These are phyloP conservation scores for Candida sphagnicola DNA, from an alignment of 805 yeast species.

Conservation along the genomic window DNA sequence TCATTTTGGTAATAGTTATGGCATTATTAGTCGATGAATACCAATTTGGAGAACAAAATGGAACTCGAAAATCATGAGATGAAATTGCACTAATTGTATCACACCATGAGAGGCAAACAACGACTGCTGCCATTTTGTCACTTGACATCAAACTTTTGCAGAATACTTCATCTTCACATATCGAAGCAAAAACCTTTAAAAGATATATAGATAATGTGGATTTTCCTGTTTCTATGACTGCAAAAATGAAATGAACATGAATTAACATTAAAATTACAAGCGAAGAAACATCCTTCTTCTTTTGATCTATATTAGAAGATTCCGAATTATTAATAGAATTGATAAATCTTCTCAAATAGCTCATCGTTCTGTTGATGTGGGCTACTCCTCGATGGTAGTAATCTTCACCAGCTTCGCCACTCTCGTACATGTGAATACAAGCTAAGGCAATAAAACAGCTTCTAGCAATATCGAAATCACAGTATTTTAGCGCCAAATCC, in stretches of 20 bases:
- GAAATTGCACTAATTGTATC: slow-evolving; percentile 55
- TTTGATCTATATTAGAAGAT: slow-evolving; percentile 7
- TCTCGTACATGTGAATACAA: slow-evolving; percentile 55
- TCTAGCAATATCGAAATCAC: slow-evolving; percentile 55
- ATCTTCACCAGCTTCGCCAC: slow-evolving; percentile 45
- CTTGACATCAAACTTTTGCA: slow-evolving; percentile 39
- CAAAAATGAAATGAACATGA: slow-evolving; percentile 52
- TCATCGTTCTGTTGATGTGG: slow-evolving; percentile 56
- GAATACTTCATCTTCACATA: slow-evolving; percentile 41
- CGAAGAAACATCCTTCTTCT: slow-evolving; percentile 18
- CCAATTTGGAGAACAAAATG: slow-evolving; percentile 51
- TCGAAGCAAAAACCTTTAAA: slow-evolving; percentile 45
- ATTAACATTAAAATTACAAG: slow-evolving; percentile 47
- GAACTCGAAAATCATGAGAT: slow-evolving; percentile 54
- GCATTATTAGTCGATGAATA: slow-evolving; percentile 41
- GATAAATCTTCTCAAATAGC: slow-evolving; percentile 45
- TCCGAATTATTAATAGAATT: slow-evolving; percentile 4
- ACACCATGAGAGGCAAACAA: slow-evolving; percentile 56
- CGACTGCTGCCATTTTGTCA: slow-evolving; percentile 46
- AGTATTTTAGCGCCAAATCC: slow-evolving; percentile 50
- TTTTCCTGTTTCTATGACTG: slow-evolving; percentile 51
- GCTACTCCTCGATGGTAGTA: slow-evolving; percentile 50
- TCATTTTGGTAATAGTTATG: slow-evolving; percentile 49
- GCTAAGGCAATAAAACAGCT: slow-evolving; percentile 55
- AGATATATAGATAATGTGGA: slow-evolving; percentile 49